Base-by-base conservation (phyloP, 108 stramenopile genomes). In the Stephanodiscus minutulus region DNA sequence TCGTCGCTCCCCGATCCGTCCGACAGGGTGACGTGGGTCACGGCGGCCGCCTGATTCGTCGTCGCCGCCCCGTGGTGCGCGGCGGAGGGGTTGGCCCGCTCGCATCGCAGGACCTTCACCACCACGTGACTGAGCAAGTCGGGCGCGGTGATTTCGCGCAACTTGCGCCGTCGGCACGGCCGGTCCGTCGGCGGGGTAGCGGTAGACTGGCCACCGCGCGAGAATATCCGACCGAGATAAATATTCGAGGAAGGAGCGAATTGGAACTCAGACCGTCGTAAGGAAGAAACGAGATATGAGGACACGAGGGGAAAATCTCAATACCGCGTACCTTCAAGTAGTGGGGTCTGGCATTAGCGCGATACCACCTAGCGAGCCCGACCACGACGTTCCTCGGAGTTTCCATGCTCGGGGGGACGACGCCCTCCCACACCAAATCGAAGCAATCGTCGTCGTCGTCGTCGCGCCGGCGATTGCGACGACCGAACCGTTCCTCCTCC, bases 41-140 rank as follows among this genome's bases (percentile, higher is more conserved):
- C 47, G 0, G n/a, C 46, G 20, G 37, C 58, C n/a, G n/a, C n/a
- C n/a, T n/a, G n/a, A 43, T 65, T 36, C 10, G 8, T 39, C 20
- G 44, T 35, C 13, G 33, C 17, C 59, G 59, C 31, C 9, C 27
- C 29, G 27, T 35, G n/a, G 31, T 5, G 61, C 36, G 74, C 44
- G 17, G 53, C 18, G 50, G 76, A 50, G 50, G 76, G 41, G 21
- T 33, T 44, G n/a, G 62, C 27, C 59, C 50, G 63, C 46, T 79
- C 78, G 56, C 78, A 79, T 22, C 78, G 71, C 9, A 79, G 52
- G 5, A 68, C 78, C 47, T 79, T 79, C 44, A 79, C 78, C 22
- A 79, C 71, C 21, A 79, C 61, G 50, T 79, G 71, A 52, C 78
- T 79, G 1, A 68, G 22, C 17, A 73, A 48, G 61, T 79, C 69